Conservation (phyloP, 129 eudicot species). For the Cynara cardunculus region DNA sequence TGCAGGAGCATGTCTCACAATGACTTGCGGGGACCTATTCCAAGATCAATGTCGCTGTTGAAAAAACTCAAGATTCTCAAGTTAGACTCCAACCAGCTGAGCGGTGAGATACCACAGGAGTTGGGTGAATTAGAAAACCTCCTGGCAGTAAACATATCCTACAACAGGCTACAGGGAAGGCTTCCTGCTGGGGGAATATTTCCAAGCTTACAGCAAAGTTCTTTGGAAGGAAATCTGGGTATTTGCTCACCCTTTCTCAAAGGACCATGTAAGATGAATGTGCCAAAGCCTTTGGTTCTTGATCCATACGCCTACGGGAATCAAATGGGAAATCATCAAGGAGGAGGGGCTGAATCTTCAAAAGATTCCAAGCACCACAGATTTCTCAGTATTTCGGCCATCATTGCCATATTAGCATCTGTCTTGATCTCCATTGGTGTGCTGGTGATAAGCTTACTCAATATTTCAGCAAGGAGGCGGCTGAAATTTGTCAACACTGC, state of each 20-base stretch:
- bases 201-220: constrained; percentile 60
- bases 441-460: constrained; percentile 61
- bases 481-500: constrained; percentile 64
- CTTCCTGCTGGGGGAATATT: constrained; percentile 70
- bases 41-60: constrained; percentile 64
- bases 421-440: constrained; percentile 65
- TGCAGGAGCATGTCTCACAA: constrained; percentile 89
- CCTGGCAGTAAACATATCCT: constrained; percentile 71
- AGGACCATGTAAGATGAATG: constrained; percentile 75
- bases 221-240: constrained; percentile 74
- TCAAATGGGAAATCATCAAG: constrained; percentile 37
- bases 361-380: constrained; percentile 35
- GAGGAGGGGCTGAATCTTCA: constrained; percentile 9
- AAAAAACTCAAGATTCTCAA: constrained; percentile 87
- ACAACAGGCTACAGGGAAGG: constrained; percentile 81
- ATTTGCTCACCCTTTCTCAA: constrained; percentile 76
- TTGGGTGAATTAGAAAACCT: constrained; percentile 71
- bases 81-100: constrained; percentile 64
- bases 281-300: constrained; percentile 85
- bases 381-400: constrained; percentile 85
- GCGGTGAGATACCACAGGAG: constrained; percentile 88
- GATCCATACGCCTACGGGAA: constrained; percentile 62
- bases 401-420: constrained; percentile 80
- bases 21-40: constrained; percentile 58
- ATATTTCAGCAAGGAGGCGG: constrained; percentile 75